A percentile compares a stretch with the other conserved stretches of the same genome.
Evolutionary conservation across 2,329 filamentous ascomycete genomes (phyloP).

Genomic region (Verticillium klebahnii): DNA sequence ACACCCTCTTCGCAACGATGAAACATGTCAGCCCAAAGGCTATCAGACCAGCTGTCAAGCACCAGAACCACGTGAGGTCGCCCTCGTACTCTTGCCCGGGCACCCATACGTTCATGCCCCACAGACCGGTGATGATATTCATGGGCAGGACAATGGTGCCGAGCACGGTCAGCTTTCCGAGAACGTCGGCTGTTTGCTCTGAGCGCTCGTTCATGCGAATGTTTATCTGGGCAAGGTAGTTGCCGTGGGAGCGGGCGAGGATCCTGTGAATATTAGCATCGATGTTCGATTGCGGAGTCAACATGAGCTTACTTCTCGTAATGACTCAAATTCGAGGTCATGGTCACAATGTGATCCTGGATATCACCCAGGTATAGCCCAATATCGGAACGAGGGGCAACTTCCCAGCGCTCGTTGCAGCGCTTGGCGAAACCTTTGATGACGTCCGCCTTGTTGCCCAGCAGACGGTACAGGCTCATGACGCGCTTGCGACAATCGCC

Average conservation of each 20-base stretch:
- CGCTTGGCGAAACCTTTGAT: slow-evolving; percentile 99
- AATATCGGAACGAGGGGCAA: slow-evolving; percentile 91
- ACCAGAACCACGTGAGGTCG: slow-evolving; percentile 71
- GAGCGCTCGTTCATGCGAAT: slow-evolving; percentile 98
- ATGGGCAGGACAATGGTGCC: slow-evolving; percentile 97
- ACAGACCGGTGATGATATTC: slow-evolving; percentile 98
- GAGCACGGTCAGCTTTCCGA: slow-evolving; percentile 90
- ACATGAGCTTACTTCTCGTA: slow-evolving; percentile 76
- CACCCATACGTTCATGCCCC: slow-evolving; percentile 98
- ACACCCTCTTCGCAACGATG: slow-evolving; percentile 76
- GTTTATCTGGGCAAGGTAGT: slow-evolving; percentile 99
- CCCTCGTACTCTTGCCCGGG: slow-evolving; percentile 81
- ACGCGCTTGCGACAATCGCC: slow-evolving; percentile 96
- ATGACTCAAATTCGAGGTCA: slow-evolving; percentile 93
- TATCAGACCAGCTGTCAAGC: slow-evolving; percentile 69
- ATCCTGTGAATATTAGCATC: slow-evolving; percentile 50
- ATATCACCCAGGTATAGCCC: slow-evolving; percentile 98
- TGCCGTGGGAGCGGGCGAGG: slow-evolving; percentile 84
- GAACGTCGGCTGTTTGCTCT: slow-evolving; percentile 90
- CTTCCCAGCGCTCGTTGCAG: slow-evolving; percentile 97
- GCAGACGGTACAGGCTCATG: slow-evolving; percentile 86
- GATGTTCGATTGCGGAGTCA: not conserved
- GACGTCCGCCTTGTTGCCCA: slow-evolving; percentile 97
- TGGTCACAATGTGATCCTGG: slow-evolving; percentile 97
- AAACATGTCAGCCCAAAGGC: slow-evolving; percentile 78